These are phyloP conservation scores for Trichophyton mentagrophytes DNA, from an alignment of 2,329 filamentous ascomycete species.

Conservation along the genomic window DNA sequence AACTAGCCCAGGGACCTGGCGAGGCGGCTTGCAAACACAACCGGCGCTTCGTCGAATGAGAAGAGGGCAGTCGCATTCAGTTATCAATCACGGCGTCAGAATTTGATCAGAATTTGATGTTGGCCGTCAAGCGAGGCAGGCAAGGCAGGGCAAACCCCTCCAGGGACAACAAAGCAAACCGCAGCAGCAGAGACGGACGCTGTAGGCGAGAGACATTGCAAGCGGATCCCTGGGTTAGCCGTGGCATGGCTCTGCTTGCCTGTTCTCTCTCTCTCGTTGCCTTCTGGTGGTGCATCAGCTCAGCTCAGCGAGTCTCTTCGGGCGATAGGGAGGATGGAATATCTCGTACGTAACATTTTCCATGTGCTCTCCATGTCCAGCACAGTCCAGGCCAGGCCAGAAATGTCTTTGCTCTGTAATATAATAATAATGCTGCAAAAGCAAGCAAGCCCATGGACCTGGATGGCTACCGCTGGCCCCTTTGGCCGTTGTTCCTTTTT, in stretches of 20 bases:
- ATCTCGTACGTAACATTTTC: conserved; percentile 1
- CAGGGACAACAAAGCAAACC: too few relatives aligned
- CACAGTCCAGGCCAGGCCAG: neutral
- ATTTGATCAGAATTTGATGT: neutral
- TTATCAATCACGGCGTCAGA: neutral
- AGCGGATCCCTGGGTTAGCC: neutral
- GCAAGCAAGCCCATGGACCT: neutral
- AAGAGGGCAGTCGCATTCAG: neutral
- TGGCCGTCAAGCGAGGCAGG: too few relatives aligned
- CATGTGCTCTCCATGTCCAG: neutral
- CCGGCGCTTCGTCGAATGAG: neutral
- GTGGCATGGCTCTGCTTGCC: neutral
- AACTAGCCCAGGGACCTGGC: neutral
- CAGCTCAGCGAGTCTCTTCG: neutral
- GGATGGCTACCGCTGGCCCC: neutral
- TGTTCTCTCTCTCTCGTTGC: neutral
- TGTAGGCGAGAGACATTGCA: neutral
- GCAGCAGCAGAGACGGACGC: neutral
- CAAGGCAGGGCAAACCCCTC: too few relatives aligned
- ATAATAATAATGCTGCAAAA: neutral
- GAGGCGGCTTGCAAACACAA: neutral
- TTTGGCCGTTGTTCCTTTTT: neutral
- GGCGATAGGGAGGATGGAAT: neutral
- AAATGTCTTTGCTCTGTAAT: neutral
- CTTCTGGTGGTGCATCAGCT: neutral